These are phyloP conservation scores for Condylostoma magnum DNA, from an alignment of 169 alveolate species.

Conservation along the genomic window DNA sequence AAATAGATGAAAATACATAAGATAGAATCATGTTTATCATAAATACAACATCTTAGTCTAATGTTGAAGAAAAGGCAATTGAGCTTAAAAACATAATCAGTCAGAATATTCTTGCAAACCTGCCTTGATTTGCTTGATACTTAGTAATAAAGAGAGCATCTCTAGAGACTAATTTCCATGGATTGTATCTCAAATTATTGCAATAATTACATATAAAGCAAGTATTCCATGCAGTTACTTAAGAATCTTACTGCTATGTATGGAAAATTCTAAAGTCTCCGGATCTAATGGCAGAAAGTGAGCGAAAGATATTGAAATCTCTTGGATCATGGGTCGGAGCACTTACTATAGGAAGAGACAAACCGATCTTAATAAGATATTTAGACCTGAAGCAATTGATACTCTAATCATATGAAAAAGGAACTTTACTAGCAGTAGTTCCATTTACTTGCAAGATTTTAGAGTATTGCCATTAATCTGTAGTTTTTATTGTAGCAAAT, in stretches of 20 bases:
- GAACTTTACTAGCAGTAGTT: conserved; percentile 43
- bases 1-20: conserved; percentile 27
- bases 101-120: conserved; percentile 21
- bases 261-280: conserved; percentile 38
- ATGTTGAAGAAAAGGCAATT: conserved; percentile 52
- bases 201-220: conserved; percentile 40
- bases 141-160: conserved; percentile 46
- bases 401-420: conserved; percentile 39
- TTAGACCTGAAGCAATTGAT: conserved; percentile 63
- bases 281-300: conserved; percentile 35
- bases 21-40: conserved; percentile 54
- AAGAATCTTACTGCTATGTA: conserved; percentile 45
- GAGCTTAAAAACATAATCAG: conserved; percentile 48
- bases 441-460: conserved; percentile 67
- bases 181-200: conserved; percentile 39
- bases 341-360: conserved; percentile 58
- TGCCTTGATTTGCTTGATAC: conserved; percentile 50
- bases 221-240: conserved; percentile 35
- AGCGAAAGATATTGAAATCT: conserved; percentile 48
- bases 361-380: conserved; percentile 62
- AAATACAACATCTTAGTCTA: conserved; percentile 49
- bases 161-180: conserved; percentile 42
- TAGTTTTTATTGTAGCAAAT: conserved; percentile 58
- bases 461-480: conserved; percentile 49
- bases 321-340: conserved; percentile 67